Evolutionary conservation across 495 filamentous ascomycete species (phyloP).

Genomic region (Oidiodendron maius): DNA sequence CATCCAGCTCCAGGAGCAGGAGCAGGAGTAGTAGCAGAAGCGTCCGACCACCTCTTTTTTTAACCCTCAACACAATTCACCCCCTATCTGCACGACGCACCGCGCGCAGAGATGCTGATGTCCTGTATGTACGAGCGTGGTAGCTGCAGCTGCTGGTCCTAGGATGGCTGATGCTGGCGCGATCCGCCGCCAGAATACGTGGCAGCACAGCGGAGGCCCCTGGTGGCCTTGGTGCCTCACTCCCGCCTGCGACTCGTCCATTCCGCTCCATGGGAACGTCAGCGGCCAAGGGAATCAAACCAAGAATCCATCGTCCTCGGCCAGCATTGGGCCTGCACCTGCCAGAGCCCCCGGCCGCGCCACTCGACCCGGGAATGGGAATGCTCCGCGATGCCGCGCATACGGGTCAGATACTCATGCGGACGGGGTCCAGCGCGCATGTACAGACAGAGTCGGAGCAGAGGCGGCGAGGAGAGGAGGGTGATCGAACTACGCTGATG

Average conservation of each 20-base stretch:
- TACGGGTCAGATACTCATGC: too few species aligned
- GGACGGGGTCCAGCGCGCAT: conserved; percentile 13
- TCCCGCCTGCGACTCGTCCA: conserved; percentile 2
- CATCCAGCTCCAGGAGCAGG: too few species aligned
- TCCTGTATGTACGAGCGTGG: conserved; percentile 13
- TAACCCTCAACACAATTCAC: background rate
- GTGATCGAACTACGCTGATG: too few species aligned
- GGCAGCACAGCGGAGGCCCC: conserved; percentile 11
- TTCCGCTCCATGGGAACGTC: conserved; percentile 3
- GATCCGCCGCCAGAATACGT: conserved; percentile 16
- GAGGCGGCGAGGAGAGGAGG: too few species aligned
- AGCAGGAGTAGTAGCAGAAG: too few species aligned
- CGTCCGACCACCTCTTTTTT: too few species aligned
- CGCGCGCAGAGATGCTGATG: conserved; percentile 5
- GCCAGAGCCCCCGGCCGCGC: background rate
- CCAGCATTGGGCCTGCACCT: background rate
- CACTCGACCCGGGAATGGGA: conserved; percentile 9
- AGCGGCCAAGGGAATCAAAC: too few species aligned
- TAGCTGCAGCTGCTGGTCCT: conserved; percentile 22
- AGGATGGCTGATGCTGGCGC: conserved; percentile 10
- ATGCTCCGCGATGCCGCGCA: conserved; percentile 23
- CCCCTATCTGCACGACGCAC: conserved; percentile 17
- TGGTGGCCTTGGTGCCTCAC: conserved; percentile 3
- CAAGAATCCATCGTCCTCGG: too few species aligned
- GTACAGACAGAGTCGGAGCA: background rate